phyloP scores from a whole-genome alignment of 2,329 filamentous ascomycete species.

The Fusarium pseudoanthophilum region DNA sequence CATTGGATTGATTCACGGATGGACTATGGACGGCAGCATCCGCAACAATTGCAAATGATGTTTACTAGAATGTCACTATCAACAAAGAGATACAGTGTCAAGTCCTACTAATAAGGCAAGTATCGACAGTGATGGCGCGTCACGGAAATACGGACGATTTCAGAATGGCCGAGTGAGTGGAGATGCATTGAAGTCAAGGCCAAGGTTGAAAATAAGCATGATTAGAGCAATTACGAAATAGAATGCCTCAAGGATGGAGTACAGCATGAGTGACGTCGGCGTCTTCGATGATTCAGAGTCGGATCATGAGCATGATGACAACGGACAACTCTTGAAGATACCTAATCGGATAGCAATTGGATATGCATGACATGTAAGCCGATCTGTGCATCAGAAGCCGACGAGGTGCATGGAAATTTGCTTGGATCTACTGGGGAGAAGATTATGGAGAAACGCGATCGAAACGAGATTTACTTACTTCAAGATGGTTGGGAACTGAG shows the following conservation, averaged over 20 bases:
- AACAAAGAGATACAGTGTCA: background rate
- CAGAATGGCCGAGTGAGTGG: slow-evolving; percentile 14
- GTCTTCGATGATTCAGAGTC: background rate
- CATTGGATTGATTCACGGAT: background rate
- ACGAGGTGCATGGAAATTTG: background rate
- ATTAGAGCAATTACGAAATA: background rate
- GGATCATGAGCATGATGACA: slow-evolving; percentile 8
- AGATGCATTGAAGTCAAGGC: background rate
- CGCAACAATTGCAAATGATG: slow-evolving; percentile 1
- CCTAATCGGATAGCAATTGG: background rate
- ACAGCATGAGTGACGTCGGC: background rate
- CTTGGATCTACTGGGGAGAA: background rate
- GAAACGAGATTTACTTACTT: slow-evolving; percentile 13
- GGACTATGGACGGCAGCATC: slow-evolving; percentile 22
- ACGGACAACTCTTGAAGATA: background rate
- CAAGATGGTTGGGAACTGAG: slow-evolving; percentile 13
- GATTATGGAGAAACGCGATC: slow-evolving; percentile 12
- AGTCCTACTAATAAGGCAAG: slow-evolving; percentile 23
- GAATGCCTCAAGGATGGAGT: background rate
- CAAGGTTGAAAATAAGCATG: slow-evolving; percentile 29
- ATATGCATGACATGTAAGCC: background rate
- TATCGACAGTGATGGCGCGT: slow-evolving; percentile 34
- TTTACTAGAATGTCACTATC: background rate
- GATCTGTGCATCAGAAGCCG: slow-evolving; percentile 14
- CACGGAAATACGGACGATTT: slow-evolving; percentile 14